These are phyloP conservation scores for Nyssa sinensis DNA, from an alignment of 148 eudicot genomes.

Conservation along the genomic window DNA sequence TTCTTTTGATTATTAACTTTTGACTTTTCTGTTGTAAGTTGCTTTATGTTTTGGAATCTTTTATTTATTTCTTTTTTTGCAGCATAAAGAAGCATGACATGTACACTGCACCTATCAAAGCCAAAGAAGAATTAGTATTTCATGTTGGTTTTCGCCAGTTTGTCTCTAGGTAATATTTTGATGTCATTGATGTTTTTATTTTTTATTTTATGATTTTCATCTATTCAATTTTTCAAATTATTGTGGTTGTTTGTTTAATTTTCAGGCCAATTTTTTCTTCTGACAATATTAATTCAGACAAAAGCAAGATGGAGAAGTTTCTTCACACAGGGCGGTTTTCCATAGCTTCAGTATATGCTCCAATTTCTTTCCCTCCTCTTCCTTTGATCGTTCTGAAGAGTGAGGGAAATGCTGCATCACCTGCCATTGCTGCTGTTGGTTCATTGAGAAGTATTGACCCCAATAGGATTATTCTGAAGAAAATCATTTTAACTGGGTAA, in stretches of 20 bases:
- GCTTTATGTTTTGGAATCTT: neutral
- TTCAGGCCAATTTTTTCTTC: slow-evolving; percentile 89
- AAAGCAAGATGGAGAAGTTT: slow-evolving; percentile 97
- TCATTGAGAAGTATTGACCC: slow-evolving; percentile 72
- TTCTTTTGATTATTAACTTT: neutral
- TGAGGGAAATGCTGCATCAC: slow-evolving; percentile 36
- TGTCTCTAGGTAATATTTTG: slow-evolving; percentile 52
- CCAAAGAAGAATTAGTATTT: slow-evolving; percentile 84
- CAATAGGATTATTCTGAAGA: slow-evolving; percentile 81
- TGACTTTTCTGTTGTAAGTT: neutral
- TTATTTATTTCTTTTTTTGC: slow-evolving; percentile 5
- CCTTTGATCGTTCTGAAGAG: slow-evolving; percentile 74
- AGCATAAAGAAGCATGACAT: slow-evolving; percentile 89
- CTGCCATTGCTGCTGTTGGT: slow-evolving; percentile 81
- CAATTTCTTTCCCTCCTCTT: slow-evolving; percentile 81
- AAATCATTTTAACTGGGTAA: slow-evolving; percentile 89
- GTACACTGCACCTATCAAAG: slow-evolving; percentile 81
- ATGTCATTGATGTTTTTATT: neutral
- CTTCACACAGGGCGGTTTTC: slow-evolving; percentile 88
- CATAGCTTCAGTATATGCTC: slow-evolving; percentile 87
- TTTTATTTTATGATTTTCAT: neutral
- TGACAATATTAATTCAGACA: slow-evolving; percentile 72
- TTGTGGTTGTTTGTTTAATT: slow-evolving; percentile 7
- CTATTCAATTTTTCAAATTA: neutral
- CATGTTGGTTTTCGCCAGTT: slow-evolving; percentile 97